Conservation (phyloP, 371 early-diverging fungal genomes). For the Blastocladiella emersonii region DNA sequence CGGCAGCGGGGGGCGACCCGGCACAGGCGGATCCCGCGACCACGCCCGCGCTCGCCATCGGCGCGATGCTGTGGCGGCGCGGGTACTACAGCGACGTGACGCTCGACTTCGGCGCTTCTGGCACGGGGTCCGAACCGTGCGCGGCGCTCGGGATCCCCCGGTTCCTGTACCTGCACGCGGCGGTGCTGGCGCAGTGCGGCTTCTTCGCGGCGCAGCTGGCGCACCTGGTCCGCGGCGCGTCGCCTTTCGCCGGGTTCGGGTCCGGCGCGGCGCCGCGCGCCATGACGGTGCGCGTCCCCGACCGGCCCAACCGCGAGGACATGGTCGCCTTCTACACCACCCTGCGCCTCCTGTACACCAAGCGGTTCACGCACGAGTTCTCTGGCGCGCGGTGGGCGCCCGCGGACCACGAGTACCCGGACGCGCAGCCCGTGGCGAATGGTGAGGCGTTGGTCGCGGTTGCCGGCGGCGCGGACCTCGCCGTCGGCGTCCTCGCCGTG, state of each 20-base stretch:
- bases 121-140: too few species aligned
- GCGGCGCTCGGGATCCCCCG: constrained; percentile 6
- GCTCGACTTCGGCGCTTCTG: constrained; percentile 13
- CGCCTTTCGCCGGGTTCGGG: too few species aligned
- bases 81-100: constrained; percentile 10
- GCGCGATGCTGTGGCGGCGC: constrained; percentile 12
- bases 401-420: too few species aligned
- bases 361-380: constrained; percentile 7
- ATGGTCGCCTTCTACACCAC: constrained; percentile 11
- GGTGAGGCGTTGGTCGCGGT: too few species aligned
- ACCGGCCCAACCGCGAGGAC: constrained; percentile 5
- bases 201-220: constrained; percentile 15
- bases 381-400: too few species aligned
- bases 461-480: constrained; percentile 7
- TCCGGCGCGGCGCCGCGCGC: background rate
- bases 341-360: constrained; percentile 13
- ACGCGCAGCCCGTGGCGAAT: too few species aligned
- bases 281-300: constrained; percentile 8
- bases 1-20: too few species aligned
- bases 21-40: too few species aligned
- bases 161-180: constrained; percentile 10
- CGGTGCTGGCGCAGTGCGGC: constrained; percentile 11
- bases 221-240: background rate
- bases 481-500: constrained; percentile 12
- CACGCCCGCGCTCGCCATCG: too few species aligned